Conservation (phyloP, 768 basidiomycete genomes). For the Boletus bicolor region DNA sequence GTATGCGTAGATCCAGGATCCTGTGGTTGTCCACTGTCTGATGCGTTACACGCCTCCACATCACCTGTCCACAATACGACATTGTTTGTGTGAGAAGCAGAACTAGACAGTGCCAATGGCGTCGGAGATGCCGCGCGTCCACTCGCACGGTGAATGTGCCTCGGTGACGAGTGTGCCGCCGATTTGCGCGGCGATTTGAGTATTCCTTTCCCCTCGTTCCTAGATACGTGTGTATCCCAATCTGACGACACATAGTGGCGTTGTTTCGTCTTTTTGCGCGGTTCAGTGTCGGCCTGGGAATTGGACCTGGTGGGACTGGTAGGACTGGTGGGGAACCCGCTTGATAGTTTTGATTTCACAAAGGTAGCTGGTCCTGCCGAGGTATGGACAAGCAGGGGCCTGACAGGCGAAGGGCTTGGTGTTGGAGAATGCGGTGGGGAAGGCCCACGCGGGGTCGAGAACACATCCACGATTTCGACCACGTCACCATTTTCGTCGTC, state of each 20-base stretch:
- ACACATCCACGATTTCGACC: constrained; percentile 19
- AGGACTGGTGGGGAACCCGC: constrained; percentile 15
- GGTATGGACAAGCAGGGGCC: neutral
- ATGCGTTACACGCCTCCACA: neutral
- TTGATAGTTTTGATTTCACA: neutral
- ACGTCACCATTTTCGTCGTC: neutral
- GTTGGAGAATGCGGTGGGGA: constrained; percentile 23
- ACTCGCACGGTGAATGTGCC: constrained; percentile 1
- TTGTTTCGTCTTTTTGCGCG: neutral
- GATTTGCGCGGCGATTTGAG: constrained; percentile 29
- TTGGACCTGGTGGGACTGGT: neutral
- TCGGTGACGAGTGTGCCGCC: constrained; percentile 23
- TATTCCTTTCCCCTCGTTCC: constrained; percentile 1
- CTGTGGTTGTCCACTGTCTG: neutral
- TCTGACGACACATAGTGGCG: constrained; percentile 1
- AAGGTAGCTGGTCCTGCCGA: neutral
- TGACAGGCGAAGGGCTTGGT: constrained; percentile 16
- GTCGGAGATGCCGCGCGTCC: constrained; percentile 15
- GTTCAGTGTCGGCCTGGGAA: neutral
- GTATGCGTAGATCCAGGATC: neutral
- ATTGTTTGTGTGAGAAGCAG: neutral
- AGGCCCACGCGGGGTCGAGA: constrained; percentile 18
- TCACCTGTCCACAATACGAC: neutral
- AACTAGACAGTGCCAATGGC: neutral
- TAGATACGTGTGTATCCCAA: neutral